Evolutionary conservation across 441 rosid species (phyloP).

Genomic region (Corymbia citriodora): DNA sequence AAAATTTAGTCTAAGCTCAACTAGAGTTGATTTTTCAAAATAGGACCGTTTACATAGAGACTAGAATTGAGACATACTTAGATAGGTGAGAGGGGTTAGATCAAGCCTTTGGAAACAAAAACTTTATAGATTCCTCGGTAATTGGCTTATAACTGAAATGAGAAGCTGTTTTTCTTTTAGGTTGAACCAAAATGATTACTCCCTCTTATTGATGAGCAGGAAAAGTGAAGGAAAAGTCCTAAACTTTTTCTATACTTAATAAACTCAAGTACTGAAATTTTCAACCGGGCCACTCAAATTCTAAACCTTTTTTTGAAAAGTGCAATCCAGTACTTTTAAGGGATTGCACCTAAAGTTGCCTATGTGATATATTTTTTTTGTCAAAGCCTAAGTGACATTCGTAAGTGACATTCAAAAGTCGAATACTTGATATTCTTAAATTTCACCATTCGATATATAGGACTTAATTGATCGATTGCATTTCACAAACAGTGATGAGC

Average conservation of each 20-base stretch:
- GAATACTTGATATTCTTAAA: not conserved
- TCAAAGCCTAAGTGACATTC: no score
- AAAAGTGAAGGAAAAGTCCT: not conserved
- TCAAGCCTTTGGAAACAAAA: not conserved
- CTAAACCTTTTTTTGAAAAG: not conserved
- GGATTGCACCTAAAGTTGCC: not conserved
- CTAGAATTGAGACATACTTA: not conserved
- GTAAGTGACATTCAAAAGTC: not conserved
- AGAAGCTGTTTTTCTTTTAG: not conserved
- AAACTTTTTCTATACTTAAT: not conserved
- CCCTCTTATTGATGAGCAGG: not conserved
- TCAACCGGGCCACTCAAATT: not conserved
- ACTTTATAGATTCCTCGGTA: not conserved
- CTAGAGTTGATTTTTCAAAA: not conserved
- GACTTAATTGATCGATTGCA: not conserved
- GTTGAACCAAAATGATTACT: not conserved
- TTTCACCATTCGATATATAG: not conserved
- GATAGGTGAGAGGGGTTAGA: not conserved
- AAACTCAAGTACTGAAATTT: not conserved
- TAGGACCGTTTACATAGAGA: accelerated
- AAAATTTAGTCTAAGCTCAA: not conserved
- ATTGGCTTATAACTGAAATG: not conserved
- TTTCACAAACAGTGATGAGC: not conserved
- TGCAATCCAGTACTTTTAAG: accelerated
- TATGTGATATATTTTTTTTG: no score